Evolutionary conservation across 2,329 filamentous ascomycete genomes (phyloP), one percentile per base, ranked within the genome.

Genomic region (Thelonectria blattea): DNA sequence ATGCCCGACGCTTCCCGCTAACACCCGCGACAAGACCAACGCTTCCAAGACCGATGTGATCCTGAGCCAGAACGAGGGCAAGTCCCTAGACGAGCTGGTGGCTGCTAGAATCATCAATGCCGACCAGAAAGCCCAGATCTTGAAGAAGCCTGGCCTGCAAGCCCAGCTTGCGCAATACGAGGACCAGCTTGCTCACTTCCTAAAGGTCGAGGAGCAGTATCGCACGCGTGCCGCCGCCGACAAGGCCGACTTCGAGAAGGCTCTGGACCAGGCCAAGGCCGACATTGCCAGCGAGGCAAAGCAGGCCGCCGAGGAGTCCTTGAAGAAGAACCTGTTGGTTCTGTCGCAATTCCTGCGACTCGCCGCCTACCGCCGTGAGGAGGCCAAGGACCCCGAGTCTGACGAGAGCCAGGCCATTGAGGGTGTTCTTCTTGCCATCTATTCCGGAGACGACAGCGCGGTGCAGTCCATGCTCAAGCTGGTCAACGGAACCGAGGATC

Each of bases 351-450:
- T 95, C 80, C 80, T 95, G 65, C 87, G 90, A 66, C 84, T 93
- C 39, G 91, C 91, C 61, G 91, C 91, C 59, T 88, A 91, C 68
- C 87, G 91, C 66, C 85, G 91, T 68, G 83, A 86, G 18, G 88
- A 91, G 72, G 90, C 91, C 65, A 84, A 81, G 56, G 84, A 90
- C 68, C 83, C 85, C 49, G 78, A 81, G 42, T 75, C 83, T 5
- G 90, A 93, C 58, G 90, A 94, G 79, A 92, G 88, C 76, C 87
- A 88, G 76, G 92, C 91, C 37, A 88, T 95, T 61, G 91, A 96
- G 78, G 91, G 91, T 53, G 88, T 92, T 34, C 81, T 96, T 59
- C 81, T 93, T 48, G 84, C 89, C 61, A 89, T 95, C 32, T 95
- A 96, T 76, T 86, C 87, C 47, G 92, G 91, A 48, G 91, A 94